Percentiles rank a stretch among this genome's conserved stretches.
Conservation (phyloP, 2,329 filamentous ascomycete species). For the Apiospora sp. region DNA sequence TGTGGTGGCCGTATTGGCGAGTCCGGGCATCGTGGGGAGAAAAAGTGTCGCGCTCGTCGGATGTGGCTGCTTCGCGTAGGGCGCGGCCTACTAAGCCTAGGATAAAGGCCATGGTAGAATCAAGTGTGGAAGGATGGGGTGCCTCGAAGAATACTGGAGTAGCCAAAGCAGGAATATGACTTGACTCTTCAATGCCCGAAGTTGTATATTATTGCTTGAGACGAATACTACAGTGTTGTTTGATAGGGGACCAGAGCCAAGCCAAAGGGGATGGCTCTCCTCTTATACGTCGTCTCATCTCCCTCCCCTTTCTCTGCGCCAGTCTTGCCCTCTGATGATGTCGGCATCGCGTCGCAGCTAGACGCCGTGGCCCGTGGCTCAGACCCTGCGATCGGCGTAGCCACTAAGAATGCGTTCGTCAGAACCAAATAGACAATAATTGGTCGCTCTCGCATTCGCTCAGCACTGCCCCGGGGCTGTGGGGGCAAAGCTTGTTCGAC, state of each 20-base stretch:
- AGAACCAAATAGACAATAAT: background rate
- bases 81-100: background rate
- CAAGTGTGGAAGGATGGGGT: background rate
- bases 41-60: background rate
- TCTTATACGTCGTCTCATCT: background rate
- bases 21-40: background rate
- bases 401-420: background rate
- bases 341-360: background rate
- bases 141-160: too few species aligned
- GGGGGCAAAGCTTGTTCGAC: background rate
- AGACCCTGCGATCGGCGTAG: background rate
- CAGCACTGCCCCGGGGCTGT: conserved; percentile 8
- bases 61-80: background rate
- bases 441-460: background rate
- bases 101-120: background rate
- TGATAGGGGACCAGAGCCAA: background rate
- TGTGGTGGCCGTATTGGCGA: background rate
- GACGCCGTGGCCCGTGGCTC: background rate
- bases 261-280: background rate
- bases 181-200: background rate
- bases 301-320: background rate
- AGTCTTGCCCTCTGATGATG: background rate
- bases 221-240: background rate
- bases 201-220: background rate
- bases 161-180: too few species aligned